phyloP scores from a whole-genome alignment of 2,329 filamentous ascomycete species.

The Alternaria panax region DNA sequence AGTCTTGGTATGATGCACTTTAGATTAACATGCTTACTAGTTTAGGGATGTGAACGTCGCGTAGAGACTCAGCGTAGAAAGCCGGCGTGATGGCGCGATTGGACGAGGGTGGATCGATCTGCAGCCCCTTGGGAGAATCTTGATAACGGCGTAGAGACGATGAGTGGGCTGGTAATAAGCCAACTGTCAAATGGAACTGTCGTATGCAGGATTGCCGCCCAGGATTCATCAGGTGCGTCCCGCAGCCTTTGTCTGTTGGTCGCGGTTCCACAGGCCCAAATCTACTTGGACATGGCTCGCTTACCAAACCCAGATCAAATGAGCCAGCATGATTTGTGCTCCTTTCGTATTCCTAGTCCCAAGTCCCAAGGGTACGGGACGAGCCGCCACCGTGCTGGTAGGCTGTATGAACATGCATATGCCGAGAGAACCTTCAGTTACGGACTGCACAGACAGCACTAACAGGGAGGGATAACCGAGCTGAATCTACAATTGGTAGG shows the following conservation, averaged over 20 bases:
- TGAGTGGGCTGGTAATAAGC: conserved; percentile 20
- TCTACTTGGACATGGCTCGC: conserved; percentile 25
- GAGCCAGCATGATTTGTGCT: conserved; percentile 20
- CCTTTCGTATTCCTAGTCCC: conserved; percentile 17
- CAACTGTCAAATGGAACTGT: conserved; percentile 21
- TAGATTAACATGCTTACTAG: conserved; percentile 44
- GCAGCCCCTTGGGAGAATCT: conserved; percentile 27
- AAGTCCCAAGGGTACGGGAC: conserved; percentile 28
- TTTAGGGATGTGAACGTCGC: conserved; percentile 39
- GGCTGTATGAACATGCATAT: background rate
- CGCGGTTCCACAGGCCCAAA: conserved; percentile 19
- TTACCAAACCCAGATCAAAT: conserved; percentile 22
- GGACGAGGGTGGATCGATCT: conserved; percentile 27
- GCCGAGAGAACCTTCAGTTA: conserved; percentile 2
- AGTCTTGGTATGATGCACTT: conserved; percentile 39
- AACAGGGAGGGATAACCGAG: background rate
- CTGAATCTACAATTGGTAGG: background rate
- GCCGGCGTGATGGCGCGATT: conserved; percentile 22
- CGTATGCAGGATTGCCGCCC: conserved; percentile 14
- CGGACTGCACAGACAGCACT: background rate
- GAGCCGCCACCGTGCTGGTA: conserved; percentile 25
- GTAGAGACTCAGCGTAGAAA: conserved; percentile 24
- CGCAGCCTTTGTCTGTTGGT: conserved; percentile 3
- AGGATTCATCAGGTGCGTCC: conserved; percentile 6
- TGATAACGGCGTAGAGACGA: conserved; percentile 14